Evolutionary conservation across 148 eudicot genomes (phyloP), one percentile per base, ranked within the genome.

Genomic region (Gaultheria prostrata): DNA sequence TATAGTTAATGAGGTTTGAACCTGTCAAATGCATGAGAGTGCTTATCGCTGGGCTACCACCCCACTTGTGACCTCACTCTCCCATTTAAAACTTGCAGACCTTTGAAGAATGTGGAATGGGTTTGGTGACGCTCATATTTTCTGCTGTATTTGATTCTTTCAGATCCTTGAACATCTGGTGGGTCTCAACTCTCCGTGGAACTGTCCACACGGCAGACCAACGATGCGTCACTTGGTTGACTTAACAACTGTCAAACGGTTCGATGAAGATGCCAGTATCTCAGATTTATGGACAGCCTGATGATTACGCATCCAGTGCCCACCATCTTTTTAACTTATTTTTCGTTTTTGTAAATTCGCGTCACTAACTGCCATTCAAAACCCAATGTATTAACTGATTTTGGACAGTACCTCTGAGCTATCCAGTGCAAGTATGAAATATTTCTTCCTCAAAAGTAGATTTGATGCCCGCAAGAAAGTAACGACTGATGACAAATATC

Each of bases 161-260:
- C 93, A 97, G 99, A 93, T 97, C 75, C 83, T 97, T 17, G 93
- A 93, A 88, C 93, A 92, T 89, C 89, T 97, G 88, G 88, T 93
- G 3, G 91, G 83, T 72, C 93, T 97, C 78, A 95, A 91, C 85
- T 97, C 99, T 35, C 99, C 99, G 24, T 97, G 99, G 99, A 97
- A 97, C 89, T 97, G 99, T 82, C 99, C 99, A 2, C 99, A 97
- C 77, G 99, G 99, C 76, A 87, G 99, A 87, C 98, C 99, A 79
- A 97, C 99, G 17, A 95, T 97, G 99, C 98, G 99, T 18, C 98
- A 97, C 91, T 88, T 97, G 90, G 93, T 92, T 59, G 93, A 93
- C 82, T 82, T 97, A 85, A 85, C 88, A 57, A 69, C 87, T 56
- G 59, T 91, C 57, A 86, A 87, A 79, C 80, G 80, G 35, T 74